A percentile compares a stretch with the other conserved stretches of the same genome.
These are phyloP conservation scores for Tranzscheliella williamsii DNA, from an alignment of 1,284 basidiomycete species.

Conservation along the genomic window DNA sequence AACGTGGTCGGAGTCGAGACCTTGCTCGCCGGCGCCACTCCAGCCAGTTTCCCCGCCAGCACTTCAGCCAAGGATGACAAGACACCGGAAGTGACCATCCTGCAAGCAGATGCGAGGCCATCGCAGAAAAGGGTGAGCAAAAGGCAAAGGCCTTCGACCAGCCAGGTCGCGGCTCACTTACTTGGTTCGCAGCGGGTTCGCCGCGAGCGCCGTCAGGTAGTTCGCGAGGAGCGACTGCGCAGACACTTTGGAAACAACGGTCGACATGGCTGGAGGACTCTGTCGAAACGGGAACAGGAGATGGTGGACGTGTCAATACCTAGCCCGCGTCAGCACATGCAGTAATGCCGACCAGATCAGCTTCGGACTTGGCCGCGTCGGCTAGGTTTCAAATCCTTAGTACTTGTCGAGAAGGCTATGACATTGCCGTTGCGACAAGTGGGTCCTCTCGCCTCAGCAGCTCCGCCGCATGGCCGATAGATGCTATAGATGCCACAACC, in stretches of 20 bases:
- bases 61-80: constrained; percentile 46
- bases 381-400: too few species aligned
- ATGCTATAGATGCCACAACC: too few species aligned
- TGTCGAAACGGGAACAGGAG: too few species aligned
- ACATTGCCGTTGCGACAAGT: too few species aligned
- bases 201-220: constrained; percentile 44
- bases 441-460: too few species aligned
- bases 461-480: too few species aligned
- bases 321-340: too few species aligned
- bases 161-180: constrained; percentile 4
- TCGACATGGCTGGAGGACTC: too few species aligned
- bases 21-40: constrained; percentile 32
- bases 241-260: constrained; percentile 32
- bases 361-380: too few species aligned
- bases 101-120: neutral
- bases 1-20: constrained; percentile 5
- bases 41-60: constrained; percentile 48
- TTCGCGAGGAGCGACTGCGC: constrained; percentile 37
- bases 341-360: too few species aligned
- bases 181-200: constrained; percentile 52
- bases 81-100: constrained; percentile 47
- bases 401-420: too few species aligned
- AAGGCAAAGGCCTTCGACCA: neutral
- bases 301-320: too few species aligned
- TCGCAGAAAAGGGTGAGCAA: neutral